These are phyloP conservation scores for Aureobasidium sp. DNA, from an alignment of 2,329 filamentous ascomycete genomes.

Conservation along the genomic window DNA sequence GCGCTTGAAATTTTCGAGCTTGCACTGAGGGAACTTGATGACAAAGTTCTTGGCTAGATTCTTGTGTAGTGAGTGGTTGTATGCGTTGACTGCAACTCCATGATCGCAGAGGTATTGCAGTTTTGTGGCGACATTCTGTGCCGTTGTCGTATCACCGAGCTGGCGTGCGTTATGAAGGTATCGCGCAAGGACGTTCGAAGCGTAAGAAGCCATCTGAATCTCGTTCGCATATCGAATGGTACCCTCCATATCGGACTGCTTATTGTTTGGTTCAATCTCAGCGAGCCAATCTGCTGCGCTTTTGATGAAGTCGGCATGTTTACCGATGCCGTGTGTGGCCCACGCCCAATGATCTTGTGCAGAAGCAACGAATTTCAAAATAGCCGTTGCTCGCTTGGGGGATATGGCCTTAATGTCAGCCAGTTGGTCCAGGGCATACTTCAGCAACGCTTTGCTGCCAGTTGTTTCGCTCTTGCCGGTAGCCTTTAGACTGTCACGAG, in stretches of 20 bases:
- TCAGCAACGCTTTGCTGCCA: slow-evolving; percentile 59
- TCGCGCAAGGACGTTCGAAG: slow-evolving; percentile 85
- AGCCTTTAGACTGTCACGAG: slow-evolving; percentile 64
- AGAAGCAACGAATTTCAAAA: slow-evolving; percentile 79
- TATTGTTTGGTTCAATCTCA: slow-evolving; percentile 46
- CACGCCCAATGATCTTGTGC: slow-evolving; percentile 95
- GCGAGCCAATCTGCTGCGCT: slow-evolving; percentile 65
- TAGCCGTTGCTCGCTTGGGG: slow-evolving; percentile 60
- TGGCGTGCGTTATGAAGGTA: slow-evolving; percentile 82
- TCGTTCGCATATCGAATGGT: slow-evolving; percentile 31
- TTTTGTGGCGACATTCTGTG: slow-evolving; percentile 65
- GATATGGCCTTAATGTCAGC: slow-evolving; percentile 56
- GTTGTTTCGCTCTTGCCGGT: slow-evolving; percentile 40
- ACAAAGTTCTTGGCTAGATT: slow-evolving; percentile 83
- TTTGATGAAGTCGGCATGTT: slow-evolving; percentile 65
- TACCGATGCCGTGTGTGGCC: slow-evolving; percentile 74
- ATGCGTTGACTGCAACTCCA: slow-evolving; percentile 70
- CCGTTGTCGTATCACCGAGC: slow-evolving; percentile 59
- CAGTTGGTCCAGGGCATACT: slow-evolving; percentile 65
- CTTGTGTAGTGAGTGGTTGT: slow-evolving; percentile 79
- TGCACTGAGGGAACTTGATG: slow-evolving; percentile 65
- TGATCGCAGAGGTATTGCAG: slow-evolving; percentile 74
- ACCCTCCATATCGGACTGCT: slow-evolving; percentile 22
- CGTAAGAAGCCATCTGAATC: slow-evolving; percentile 62
- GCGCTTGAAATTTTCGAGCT: slow-evolving; percentile 72